phyloP scores from a whole-genome alignment of 78 protist species.

The Isochrysis galbana region DNA sequence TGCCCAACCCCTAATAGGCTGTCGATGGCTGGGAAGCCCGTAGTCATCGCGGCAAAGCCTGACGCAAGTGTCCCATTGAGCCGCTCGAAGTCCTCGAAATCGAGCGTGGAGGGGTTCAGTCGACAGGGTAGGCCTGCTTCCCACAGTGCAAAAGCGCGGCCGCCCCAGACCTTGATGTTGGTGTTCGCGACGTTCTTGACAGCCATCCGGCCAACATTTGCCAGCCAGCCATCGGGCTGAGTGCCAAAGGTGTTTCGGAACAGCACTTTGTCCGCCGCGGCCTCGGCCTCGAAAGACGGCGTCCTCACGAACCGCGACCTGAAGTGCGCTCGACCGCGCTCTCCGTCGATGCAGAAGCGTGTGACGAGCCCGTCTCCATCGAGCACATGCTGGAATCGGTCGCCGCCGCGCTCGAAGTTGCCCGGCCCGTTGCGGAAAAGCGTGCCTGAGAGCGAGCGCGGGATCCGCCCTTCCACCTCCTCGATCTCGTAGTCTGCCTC shows the following conservation, averaged over 20 bases:
- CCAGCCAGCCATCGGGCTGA: not conserved
- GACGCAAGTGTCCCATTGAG: not conserved
- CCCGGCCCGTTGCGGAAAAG: not conserved
- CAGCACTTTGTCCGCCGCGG: not conserved
- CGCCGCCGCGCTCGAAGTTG: not conserved
- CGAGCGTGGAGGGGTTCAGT: not conserved
- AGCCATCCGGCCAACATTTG: not conserved
- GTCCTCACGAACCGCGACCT: not conserved
- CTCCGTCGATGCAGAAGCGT: not conserved
- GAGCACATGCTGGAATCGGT: not conserved
- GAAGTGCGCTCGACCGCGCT: not conserved
- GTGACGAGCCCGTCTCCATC: conserved; percentile 7
- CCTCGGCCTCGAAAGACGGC: not conserved
- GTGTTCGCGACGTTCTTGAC: conserved; percentile 18
- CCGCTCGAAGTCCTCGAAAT: not conserved
- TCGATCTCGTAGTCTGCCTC: not conserved
- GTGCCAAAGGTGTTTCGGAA: not conserved
- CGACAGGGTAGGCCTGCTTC: not conserved
- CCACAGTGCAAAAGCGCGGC: not conserved
- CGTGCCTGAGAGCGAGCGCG: not conserved
- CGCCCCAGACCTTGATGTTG: not conserved
- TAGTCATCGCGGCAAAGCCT: not conserved
- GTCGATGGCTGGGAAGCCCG: not conserved
- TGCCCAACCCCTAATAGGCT: not conserved
- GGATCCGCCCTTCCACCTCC: not conserved